Base-by-base conservation (phyloP, 345 rosid genomes). In the Conringia planisiliqua region DNA sequence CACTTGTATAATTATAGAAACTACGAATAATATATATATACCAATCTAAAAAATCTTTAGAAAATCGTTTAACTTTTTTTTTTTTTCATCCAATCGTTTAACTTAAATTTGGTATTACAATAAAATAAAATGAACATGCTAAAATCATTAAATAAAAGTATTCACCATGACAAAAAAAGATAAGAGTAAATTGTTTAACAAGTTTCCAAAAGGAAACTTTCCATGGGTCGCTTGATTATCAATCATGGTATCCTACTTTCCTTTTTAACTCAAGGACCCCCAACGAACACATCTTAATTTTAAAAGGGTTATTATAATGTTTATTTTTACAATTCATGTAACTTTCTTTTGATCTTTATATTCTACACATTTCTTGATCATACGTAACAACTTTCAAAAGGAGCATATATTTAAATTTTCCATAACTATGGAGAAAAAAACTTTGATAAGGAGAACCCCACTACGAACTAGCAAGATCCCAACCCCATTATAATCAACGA, bases 181-280 rank as follows among this genome's bases (percentile, higher is more conserved):
- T 6, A 1, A 70, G 2, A 20, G 40, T 48, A 75, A 29, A 22
- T 30, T 39, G 38, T 13, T 4, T 2, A 51, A 61, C 58, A 75
- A 68, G 38, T 40, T 68, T 68, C 74, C 48, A 68, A 68, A 60
- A 61, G 32, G 68, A 39, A 68, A 32, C 63, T 68, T 76, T 75
- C 0, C 40, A 76, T 3, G 48, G 38, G 64, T 75, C 51, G 64
- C 74, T 69, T 76, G 64, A 69, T 51, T 54, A 69, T 76, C 75
- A 76, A 62, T 62, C 66, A 44, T 70, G 75, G 75, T 62, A 76
- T 70, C 70, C 36, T 52, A 29, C 18, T 48, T 75, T 75, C 16
- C 67, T 51, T 68, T 59, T 13, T 22, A 1, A 61, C 50, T 51
- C 20, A 60, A 10, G 32, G 20, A 68, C 48, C 24, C 18, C 26